Percentiles rank a stretch among this genome's conserved stretches.
These are phyloP conservation scores for Kwoniella sp. DNA, from an alignment of 768 basidiomycete genomes.

Conservation along the genomic window DNA sequence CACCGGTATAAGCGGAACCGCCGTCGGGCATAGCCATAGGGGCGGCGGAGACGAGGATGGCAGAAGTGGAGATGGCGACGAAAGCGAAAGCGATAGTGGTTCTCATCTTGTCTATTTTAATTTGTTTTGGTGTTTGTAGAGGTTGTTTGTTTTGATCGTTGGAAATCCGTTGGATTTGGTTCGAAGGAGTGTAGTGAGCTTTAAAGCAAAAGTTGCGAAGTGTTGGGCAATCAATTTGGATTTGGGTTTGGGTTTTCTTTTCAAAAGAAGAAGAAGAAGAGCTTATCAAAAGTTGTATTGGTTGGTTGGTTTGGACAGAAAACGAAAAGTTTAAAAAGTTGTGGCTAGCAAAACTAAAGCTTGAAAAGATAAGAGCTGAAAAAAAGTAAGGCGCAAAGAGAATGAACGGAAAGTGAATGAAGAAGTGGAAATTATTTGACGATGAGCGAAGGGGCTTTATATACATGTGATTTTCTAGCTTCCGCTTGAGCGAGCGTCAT, in stretches of 20 bases:
- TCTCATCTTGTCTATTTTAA: slow-evolving; percentile 33
- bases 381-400: slow-evolving; percentile 3
- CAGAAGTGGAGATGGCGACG: slow-evolving; percentile 24
- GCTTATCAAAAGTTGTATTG: slow-evolving; percentile 23
- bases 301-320: neutral
- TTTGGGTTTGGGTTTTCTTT: slow-evolving; percentile 20
- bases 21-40: slow-evolving; percentile 32
- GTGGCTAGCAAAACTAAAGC: slow-evolving; percentile 14
- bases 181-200: slow-evolving; percentile 19
- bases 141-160: neutral
- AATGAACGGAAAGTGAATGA: slow-evolving; percentile 4
- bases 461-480: neutral
- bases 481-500: no score
- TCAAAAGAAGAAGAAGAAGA: slow-evolving; percentile 19
- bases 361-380: slow-evolving; percentile 7
- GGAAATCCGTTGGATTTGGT: slow-evolving; percentile 10
- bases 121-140: slow-evolving; percentile 3
- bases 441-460: slow-evolving; percentile 1
- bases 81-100: slow-evolving; percentile 36
- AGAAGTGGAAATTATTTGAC: slow-evolving; percentile 6
- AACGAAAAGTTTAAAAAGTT: neutral
- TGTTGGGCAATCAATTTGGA: neutral
- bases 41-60: slow-evolving; percentile 31
- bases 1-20: slow-evolving; percentile 44
- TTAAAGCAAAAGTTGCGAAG: slow-evolving; percentile 13